Evolutionary conservation across 352 stramenopile genomes (phyloP), one percentile per base, ranked within the genome.

Genomic region (Pythium volutum): DNA sequence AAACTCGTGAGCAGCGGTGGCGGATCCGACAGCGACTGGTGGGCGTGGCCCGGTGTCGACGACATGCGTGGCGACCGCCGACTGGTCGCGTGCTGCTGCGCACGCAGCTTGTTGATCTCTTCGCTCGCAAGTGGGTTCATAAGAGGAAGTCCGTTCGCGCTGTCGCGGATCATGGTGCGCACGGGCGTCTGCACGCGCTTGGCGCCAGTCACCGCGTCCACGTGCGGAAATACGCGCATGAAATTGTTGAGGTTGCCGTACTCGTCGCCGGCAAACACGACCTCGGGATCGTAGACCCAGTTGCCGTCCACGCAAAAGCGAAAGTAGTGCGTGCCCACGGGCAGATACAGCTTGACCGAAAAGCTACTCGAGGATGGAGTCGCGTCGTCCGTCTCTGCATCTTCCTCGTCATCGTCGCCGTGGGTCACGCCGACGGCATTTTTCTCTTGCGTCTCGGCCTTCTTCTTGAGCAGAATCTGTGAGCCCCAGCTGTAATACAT

Each of bases 241-340:
- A 94, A 91, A 60, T 94, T 94, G 63, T 94, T 94, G 49, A 94
- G 70, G 61, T 94, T 94, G n/a, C 84, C 84, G 58, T 91, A 94
- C 59, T 87, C 82, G 51, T 94, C 84, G 0, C 79, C 79, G 2
- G 84, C 84, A 62, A 94, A 94, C 2, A 81, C 75, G 31, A 90
- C 80, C 45, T 94, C 84, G 0, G 84, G 83, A 62, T 94, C 82
- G 68, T 94, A 94, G 45, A 92, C 83, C 83, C 84, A 94, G 11
- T 80, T 77, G 20, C 80, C 77, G 58, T 93, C 81, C 36, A 91
- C 76, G 51, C 79, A 89, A 53, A 81, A 93, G 60, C 89, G 91
- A 70, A 91, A 93, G 47, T 82, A 77, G 57, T 93, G 79, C 31
- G 77, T 81, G 36, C 84, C 84, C 36, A 77, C 63, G 15, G 84